These are phyloP conservation scores for Fusarium sp. DNA, from an alignment of 2,329 filamentous ascomycete genomes.

Conservation along the genomic window DNA sequence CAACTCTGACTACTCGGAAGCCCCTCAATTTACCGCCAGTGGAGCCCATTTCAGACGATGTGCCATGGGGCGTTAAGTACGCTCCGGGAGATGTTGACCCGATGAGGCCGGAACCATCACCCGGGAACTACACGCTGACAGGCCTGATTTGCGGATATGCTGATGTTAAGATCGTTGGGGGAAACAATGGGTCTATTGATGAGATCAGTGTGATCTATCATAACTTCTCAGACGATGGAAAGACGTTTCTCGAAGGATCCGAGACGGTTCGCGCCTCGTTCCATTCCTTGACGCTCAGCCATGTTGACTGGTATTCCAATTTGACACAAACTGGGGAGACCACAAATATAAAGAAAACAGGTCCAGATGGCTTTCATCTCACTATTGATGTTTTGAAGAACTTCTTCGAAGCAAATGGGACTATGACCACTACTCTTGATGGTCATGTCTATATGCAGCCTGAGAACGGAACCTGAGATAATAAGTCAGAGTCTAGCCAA, in stretches of 20 bases:
- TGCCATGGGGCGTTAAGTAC: constrained; percentile 15
- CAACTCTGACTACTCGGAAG: constrained; percentile 48
- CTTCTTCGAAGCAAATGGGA: constrained; percentile 20
- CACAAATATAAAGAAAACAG: constrained; percentile 53
- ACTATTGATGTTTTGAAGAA: constrained; percentile 21
- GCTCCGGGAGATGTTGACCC: neutral
- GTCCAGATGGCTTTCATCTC: constrained; percentile 7
- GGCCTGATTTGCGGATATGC: constrained; percentile 4
- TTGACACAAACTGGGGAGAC: constrained; percentile 48
- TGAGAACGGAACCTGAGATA: neutral
- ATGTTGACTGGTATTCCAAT: constrained; percentile 54
- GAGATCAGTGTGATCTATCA: neutral
- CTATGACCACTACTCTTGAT: constrained; percentile 10
- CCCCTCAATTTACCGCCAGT: constrained; percentile 38
- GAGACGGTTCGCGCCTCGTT: constrained; percentile 15
- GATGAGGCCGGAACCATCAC: neutral
- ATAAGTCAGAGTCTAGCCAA: no score
- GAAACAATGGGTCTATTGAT: neutral
- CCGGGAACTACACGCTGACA: constrained; percentile 4
- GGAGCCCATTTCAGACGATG: neutral
- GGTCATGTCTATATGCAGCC: neutral
- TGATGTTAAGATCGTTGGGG: neutral
- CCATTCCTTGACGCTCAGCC: neutral
- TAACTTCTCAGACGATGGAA: constrained; percentile 13
- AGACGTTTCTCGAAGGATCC: neutral